A percentile compares a stretch with the other conserved stretches of the same genome.
Evolutionary conservation across 208 protist species (phyloP).

Genomic region (Angomonas ambiguus): DNA sequence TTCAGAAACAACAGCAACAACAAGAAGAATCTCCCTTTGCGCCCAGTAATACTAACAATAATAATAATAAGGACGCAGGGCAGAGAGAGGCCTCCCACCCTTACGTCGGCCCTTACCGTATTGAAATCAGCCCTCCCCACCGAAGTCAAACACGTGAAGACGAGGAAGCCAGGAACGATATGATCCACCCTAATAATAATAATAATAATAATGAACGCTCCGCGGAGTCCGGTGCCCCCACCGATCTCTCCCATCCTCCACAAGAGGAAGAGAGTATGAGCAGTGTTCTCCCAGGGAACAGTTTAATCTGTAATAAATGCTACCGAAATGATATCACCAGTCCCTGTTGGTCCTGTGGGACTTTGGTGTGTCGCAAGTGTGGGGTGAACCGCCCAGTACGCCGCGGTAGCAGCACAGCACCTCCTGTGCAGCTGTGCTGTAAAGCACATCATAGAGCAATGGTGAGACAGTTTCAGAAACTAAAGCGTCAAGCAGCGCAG

Average conservation of each 20-base stretch:
- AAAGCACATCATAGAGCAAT: constrained; percentile 27
- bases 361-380: constrained; percentile 54
- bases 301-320: constrained; percentile 31
- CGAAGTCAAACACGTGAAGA: neutral
- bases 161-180: neutral
- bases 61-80: neutral
- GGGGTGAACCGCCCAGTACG: constrained; percentile 18
- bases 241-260: too few relatives aligned
- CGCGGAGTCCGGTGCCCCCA: too few relatives aligned
- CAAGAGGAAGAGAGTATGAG: neutral
- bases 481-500: neutral
- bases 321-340: constrained; percentile 39
- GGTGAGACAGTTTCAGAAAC: constrained; percentile 14
- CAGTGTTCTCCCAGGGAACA: constrained; percentile 18
- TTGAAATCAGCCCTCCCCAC: neutral
- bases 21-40: too few relatives aligned
- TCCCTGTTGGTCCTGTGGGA: constrained; percentile 37
- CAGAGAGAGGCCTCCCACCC: too few relatives aligned
- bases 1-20: too few relatives aligned
- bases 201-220: constrained; percentile 4
- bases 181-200: constrained; percentile 5
- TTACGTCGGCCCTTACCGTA: neutral
- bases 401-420: constrained; percentile 11
- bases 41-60: neutral
- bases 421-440: constrained; percentile 17